Conservation (phyloP, 805 yeast genomes). For the Gaillardinia entomophila region DNA sequence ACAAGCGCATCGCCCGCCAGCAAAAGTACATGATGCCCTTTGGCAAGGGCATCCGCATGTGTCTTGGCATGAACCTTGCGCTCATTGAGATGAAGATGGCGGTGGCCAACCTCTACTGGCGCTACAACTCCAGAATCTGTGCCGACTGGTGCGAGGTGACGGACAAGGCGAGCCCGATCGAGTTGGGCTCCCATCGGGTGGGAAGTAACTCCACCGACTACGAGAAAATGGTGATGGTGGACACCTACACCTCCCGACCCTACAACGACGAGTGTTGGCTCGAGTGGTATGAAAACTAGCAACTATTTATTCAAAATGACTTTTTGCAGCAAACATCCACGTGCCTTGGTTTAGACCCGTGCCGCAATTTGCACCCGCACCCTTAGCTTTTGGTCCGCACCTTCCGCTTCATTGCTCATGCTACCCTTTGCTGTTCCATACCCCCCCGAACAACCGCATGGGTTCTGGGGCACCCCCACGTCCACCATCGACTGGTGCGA, state of each 20-base stretch:
- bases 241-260: constrained; percentile 50
- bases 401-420: too few relatives aligned
- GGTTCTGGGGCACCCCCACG: constrained; percentile 80
- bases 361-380: too few relatives aligned
- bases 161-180: constrained; percentile 10
- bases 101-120: constrained; percentile 48
- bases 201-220: constrained; percentile 29
- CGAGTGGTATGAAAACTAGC: constrained; percentile 21
- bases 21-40: constrained; percentile 56
- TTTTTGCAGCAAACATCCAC: not conserved
- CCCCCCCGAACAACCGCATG: constrained; percentile 49
- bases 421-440: constrained; percentile 49
- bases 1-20: constrained; percentile 38
- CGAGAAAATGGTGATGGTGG: constrained; percentile 52
- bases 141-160: constrained; percentile 39
- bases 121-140: constrained; percentile 35
- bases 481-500: constrained; percentile 99
- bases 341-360: too few relatives aligned
- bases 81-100: constrained; percentile 58
- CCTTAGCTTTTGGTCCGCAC: too few relatives aligned
- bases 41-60: constrained; percentile 71
- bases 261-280: constrained; percentile 49
- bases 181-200: constrained; percentile 8
- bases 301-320: not conserved
- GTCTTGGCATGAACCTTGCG: constrained; percentile 67